Percentiles rank a stretch among this genome's conserved stretches.
Conservation (phyloP, 2,329 filamentous ascomycete species). For the Fusarium mangiferae region DNA sequence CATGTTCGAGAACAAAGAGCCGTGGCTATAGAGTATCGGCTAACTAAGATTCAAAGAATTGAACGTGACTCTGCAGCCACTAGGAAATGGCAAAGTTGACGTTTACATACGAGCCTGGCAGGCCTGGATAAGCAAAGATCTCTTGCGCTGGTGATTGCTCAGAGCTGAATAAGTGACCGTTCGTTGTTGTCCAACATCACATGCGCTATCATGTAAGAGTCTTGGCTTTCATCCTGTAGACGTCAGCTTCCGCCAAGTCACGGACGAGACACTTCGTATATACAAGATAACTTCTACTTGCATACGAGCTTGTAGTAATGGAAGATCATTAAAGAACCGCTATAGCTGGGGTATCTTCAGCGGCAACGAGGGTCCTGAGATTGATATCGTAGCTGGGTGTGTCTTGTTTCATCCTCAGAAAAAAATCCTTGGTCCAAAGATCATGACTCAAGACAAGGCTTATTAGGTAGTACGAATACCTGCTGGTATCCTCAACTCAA, state of each 20-base stretch:
- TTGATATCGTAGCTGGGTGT: neutral
- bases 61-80: neutral
- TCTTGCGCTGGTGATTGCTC: neutral
- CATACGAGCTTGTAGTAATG: neutral
- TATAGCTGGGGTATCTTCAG: neutral
- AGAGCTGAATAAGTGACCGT: neutral
- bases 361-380: neutral
- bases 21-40: slow-evolving; percentile 20
- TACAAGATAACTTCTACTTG: neutral
- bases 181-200: neutral
- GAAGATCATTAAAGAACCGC: neutral
- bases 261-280: neutral
- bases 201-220: neutral
- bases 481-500: neutral
- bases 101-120: no score
- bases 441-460: no score
- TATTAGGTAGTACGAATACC: neutral
- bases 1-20: neutral
- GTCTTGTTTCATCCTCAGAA: neutral
- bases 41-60: neutral
- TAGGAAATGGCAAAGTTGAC: neutral
- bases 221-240: neutral
- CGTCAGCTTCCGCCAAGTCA: neutral
- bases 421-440: neutral
- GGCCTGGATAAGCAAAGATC: neutral